Percentiles rank a stretch among this genome's conserved stretches.
Conservation (phyloP, 768 basidiomycete genomes). For the Lanmaoa pseudosensibilis region DNA sequence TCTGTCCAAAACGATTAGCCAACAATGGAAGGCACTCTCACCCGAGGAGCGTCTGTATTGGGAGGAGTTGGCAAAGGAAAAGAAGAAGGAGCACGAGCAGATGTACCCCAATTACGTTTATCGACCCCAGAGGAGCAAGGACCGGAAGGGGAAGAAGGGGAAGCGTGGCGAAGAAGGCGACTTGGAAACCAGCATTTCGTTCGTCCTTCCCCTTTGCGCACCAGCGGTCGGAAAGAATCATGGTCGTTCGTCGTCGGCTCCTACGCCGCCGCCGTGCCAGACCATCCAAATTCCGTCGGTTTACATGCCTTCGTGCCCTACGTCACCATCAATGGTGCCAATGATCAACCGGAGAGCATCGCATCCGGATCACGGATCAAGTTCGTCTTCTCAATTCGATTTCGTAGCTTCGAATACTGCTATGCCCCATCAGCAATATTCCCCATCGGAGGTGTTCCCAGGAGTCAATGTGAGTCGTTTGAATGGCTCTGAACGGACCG, state of each 20-base stretch:
- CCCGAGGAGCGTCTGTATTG: slow-evolving; percentile 68
- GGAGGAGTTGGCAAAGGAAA: slow-evolving; percentile 76
- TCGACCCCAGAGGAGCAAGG: slow-evolving; percentile 60
- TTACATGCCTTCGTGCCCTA: slow-evolving; percentile 60
- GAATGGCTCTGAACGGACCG: slow-evolving; percentile 2
- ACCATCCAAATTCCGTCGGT: slow-evolving; percentile 69
- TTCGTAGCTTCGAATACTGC: slow-evolving; percentile 50
- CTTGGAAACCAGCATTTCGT: slow-evolving; percentile 54
- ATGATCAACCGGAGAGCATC: slow-evolving; percentile 64
- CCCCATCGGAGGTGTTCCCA: slow-evolving; percentile 28
- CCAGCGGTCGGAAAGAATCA: slow-evolving; percentile 42
- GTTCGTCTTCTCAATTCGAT: slow-evolving; percentile 49
- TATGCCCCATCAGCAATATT: slow-evolving; percentile 42
- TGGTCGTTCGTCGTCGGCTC: slow-evolving; percentile 53
- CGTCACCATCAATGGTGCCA: slow-evolving; percentile 53
- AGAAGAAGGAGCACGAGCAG: slow-evolving; percentile 76
- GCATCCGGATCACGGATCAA: slow-evolving; percentile 48
- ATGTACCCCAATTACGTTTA: slow-evolving; percentile 79
- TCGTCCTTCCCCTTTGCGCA: slow-evolving; percentile 41
- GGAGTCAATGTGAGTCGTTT: slow-evolving; percentile 42
- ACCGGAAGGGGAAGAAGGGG: slow-evolving; percentile 49
- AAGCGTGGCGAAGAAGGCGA: slow-evolving; percentile 43
- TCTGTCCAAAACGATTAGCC: slow-evolving; percentile 79
- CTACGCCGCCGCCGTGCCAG: slow-evolving; percentile 68
- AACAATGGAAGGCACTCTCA: slow-evolving; percentile 73